Evolutionary conservation across 495 filamentous ascomycete genomes (phyloP), one percentile per base, ranked within the genome.

Genomic region (Melanomma pulvis-pyrius): DNA sequence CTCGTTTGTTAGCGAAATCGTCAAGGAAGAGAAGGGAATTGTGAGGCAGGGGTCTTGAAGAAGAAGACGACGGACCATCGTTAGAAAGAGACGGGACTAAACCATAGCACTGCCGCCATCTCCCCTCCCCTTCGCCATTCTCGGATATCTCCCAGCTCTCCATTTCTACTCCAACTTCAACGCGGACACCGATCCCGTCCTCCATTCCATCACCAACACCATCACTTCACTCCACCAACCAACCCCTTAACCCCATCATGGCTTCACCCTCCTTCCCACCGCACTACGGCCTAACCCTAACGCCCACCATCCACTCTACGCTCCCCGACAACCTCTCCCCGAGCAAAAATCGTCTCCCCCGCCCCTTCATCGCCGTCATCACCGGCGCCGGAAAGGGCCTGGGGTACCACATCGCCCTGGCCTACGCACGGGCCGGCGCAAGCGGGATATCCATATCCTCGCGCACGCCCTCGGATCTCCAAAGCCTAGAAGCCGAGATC

Each of bases 351-450:
- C n/a, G 28, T 2, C 55, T 74, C 32, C 46, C 47, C 26, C 24
- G 15, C 0, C 39, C 48, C 13, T 67, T 64, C 64, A 50, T 63
- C 19, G 67, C 50, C 30, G 67, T 57, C 46, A 44, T 72, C 15
- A 70, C 67, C 21, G 70, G 70, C 41, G 70, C 67, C 28, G 57
- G 61, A 36, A 65, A 63, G 60, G 70, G 70, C 5, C 22, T 72
- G 5, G 70, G 70, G 1, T 60, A 59, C 44, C 44, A 61, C 57
- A 70, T 67, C 44, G 48, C 70, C 21, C 55, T 66, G 5, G 39
- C 54, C 51, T 72, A 52, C 62, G 70, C 62, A 7, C n/a, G 29
- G 2, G 70, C 70, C 22, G 70, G 70, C n/a, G 54, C 49, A 21
- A 54, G 19, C 2, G 52, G 59, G 6, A 39, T 72, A 7, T 48